A percentile compares a stretch with the other conserved stretches of the same genome.
Conservation (phyloP, 345 rosid species). For the Ceriops tagal region DNA sequence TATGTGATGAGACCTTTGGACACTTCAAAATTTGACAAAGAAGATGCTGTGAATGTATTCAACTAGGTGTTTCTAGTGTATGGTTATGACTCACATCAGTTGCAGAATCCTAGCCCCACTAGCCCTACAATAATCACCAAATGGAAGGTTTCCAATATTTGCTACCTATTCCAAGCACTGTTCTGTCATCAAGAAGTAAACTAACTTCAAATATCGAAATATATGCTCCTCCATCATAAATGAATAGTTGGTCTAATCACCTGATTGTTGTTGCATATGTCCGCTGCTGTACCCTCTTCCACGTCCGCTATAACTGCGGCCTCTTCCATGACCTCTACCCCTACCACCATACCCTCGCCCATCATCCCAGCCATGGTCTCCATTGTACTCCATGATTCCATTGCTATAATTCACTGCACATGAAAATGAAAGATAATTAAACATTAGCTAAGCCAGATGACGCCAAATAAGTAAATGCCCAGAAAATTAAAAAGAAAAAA, state of each 20-base stretch:
- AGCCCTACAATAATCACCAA: too few species aligned
- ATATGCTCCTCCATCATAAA: constrained; percentile 20
- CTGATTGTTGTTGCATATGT: constrained; percentile 24
- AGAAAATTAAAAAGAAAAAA: background rate
- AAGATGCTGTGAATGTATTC: too few species aligned
- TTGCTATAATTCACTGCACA: constrained; percentile 17
- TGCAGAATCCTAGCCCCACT: too few species aligned
- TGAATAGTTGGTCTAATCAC: constrained; percentile 17
- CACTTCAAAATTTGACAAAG: too few species aligned
- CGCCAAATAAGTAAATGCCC: background rate
- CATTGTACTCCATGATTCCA: constrained; percentile 23
- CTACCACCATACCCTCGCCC: constrained; percentile 14
- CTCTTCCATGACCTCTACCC: constrained; percentile 23
- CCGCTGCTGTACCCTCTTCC: constrained; percentile 23
- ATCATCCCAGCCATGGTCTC: constrained; percentile 22
- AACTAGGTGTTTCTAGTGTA: too few species aligned
- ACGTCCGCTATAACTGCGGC: constrained; percentile 16
- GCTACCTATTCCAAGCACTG: too few species aligned
- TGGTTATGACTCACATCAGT: too few species aligned
- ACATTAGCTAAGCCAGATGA: background rate
- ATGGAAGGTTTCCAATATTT: too few species aligned
- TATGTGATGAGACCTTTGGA: too few species aligned
- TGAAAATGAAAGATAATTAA: background rate
- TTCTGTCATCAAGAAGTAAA: too few species aligned
- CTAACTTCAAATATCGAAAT: background rate